Evolutionary conservation across 805 yeast species (phyloP).

Genomic region (Maudiozyma saulgeensis): DNA sequence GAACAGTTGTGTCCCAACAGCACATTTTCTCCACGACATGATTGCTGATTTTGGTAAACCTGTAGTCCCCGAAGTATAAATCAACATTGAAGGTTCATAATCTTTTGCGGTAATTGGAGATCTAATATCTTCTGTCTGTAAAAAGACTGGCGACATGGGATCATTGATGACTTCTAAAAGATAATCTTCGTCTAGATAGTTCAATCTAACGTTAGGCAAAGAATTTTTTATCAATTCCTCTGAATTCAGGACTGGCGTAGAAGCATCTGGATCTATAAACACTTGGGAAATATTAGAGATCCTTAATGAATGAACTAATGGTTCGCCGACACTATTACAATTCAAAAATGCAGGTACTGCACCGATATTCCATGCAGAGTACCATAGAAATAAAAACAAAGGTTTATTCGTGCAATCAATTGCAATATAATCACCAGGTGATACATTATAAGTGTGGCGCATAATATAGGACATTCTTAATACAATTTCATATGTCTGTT

Average conservation of each 20-base stretch:
- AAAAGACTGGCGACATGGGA: constrained; percentile 36
- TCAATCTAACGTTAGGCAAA: constrained; percentile 34
- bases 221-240: constrained; percentile 33
- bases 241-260: constrained; percentile 41
- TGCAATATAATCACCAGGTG: constrained; percentile 60
- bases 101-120: constrained; percentile 44
- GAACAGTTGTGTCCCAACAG: constrained; percentile 60
- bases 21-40: constrained; percentile 82
- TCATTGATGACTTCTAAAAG: constrained; percentile 34
- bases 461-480: constrained; percentile 59
- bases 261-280: constrained; percentile 66
- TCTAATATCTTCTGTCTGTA: constrained; percentile 50
- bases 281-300: constrained; percentile 56
- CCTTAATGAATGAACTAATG: constrained; percentile 71
- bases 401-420: constrained; percentile 78
- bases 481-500: constrained; percentile 56
- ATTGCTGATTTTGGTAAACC: constrained; percentile 92
- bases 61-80: constrained; percentile 90
- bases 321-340: constrained; percentile 62
- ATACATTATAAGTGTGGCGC: constrained; percentile 51
- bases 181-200: constrained; percentile 44
- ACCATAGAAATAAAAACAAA: constrained; percentile 67
- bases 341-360: constrained; percentile 83
- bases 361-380: constrained; percentile 85
- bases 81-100: constrained; percentile 57